Base-by-base conservation (phyloP, 2,329 filamentous ascomycete genomes). In the Talaromyces sp. region DNA sequence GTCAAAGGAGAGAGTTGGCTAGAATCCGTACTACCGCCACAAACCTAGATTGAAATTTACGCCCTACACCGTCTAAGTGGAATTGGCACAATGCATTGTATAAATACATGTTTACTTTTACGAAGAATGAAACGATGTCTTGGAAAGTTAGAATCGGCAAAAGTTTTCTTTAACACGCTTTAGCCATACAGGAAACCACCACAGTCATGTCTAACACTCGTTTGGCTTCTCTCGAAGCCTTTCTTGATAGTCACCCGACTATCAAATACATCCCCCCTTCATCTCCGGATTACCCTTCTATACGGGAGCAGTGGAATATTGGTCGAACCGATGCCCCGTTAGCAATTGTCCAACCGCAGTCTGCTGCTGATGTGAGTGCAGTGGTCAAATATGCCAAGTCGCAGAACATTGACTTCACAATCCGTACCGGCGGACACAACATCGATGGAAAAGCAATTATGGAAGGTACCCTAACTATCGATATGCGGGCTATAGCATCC, bases 341-440 rank as follows among this genome's bases (percentile, higher is more conserved):
- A 9, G 56, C 60, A 8, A 69, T 73, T 13, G 62, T 69, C 2
- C 68, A 66, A 1, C 71, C 70, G 9, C 65, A 64, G 35, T 66
- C 64, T 2, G 66, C 67, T 6, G 59, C 63, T 14, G 67, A 73
- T 61, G 64, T 73, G 1, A 62, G 64, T 9, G 54, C 51, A 3
- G 56, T 72, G 19, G 49, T 72, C 10, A 43, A 55, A 21, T 63
- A 50, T 55, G 51, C 60, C 24, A 67, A 60, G 49, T 65, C 65
- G 64, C 56, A 66, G 35, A 43, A 55, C 58, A 51, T 56, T 19
- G 43, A 29, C 3, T 67, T 70, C 66, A 65, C 68, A 35, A 61
- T 76, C 59, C 65, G 74, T 51, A 64, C 63, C 29, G 70, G 76
- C 14, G 75, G 75, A 0, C 74, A 77, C 63, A 72, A 75, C 56